phyloP scores from a whole-genome alignment of 306 rosid genomes.

The Cercis canadensis region DNA sequence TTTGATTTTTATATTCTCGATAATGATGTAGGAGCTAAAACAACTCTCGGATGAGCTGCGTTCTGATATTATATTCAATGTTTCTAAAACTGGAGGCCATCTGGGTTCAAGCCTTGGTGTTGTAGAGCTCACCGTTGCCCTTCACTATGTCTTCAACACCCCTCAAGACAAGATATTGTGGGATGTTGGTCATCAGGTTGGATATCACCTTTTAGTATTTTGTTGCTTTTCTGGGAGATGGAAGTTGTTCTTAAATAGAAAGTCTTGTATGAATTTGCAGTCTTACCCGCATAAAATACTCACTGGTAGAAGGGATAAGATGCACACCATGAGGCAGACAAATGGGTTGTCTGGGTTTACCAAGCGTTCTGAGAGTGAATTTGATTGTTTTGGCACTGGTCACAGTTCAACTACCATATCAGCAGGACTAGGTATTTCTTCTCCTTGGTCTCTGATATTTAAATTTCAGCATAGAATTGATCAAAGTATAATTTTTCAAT shows the following conservation, averaged over 20 bases:
- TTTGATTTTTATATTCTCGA: background rate
- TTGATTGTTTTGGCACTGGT: constrained; percentile 93
- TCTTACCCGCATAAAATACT: constrained; percentile 95
- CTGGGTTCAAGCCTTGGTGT: constrained; percentile 96
- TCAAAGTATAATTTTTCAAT: no score
- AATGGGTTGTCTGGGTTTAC: constrained; percentile 90
- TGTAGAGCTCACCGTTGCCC: constrained; percentile 96
- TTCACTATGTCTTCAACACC: constrained; percentile 88
- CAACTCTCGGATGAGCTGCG: constrained; percentile 91
- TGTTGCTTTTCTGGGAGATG: constrained; percentile 11
- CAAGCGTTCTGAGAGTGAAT: constrained; percentile 91
- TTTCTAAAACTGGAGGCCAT: constrained; percentile 98
- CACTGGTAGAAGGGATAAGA: constrained; percentile 89
- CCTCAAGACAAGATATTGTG: constrained; percentile 88
- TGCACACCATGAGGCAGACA: constrained; percentile 93
- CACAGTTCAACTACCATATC: constrained; percentile 99
- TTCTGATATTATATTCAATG: constrained; percentile 94
- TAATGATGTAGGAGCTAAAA: constrained; percentile 74
- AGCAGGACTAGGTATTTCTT: constrained; percentile 87
- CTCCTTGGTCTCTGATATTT: constrained; percentile 24
- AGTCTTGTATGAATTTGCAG: constrained; percentile 51
- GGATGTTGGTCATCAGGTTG: constrained; percentile 99
- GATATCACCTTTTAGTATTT: constrained; percentile 21
- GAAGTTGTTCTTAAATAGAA: constrained; percentile 4
- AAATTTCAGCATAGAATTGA: background rate